Conservation (phyloP, 768 basidiomycete species). For the Zangia roseola region DNA sequence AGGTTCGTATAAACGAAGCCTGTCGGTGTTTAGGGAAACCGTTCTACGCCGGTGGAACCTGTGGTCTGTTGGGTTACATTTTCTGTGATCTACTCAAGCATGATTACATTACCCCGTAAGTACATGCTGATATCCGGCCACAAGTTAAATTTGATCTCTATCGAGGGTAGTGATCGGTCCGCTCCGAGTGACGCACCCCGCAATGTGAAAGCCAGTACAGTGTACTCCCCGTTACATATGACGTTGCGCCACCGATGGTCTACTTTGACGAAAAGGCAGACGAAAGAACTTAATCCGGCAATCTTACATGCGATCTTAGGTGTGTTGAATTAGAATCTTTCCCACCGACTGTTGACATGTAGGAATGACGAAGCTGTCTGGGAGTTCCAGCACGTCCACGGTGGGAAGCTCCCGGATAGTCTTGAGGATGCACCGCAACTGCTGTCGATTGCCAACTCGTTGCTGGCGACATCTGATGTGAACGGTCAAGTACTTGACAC, state of each 20-base stretch:
- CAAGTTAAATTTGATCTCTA: conserved; percentile 9
- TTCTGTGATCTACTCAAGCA: conserved; percentile 91
- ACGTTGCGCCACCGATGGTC: conserved; percentile 73
- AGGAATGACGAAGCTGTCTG: conserved; percentile 58
- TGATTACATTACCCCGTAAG: conserved; percentile 84
- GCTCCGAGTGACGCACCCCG: conserved; percentile 57
- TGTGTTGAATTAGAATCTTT: conserved; percentile 29
- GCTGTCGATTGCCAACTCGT: conserved; percentile 57
- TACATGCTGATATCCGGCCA: conserved; percentile 7
- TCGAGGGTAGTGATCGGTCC: conserved; percentile 55
- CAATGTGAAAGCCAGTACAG: conserved; percentile 55
- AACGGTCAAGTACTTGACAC: conserved; percentile 62
- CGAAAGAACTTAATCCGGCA: conserved; percentile 80
- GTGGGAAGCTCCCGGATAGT: conserved; percentile 56
- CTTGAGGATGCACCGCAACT: conserved; percentile 52
- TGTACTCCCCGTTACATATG: conserved; percentile 60
- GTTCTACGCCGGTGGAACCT: conserved; percentile 91
- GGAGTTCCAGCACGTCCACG: conserved; percentile 70
- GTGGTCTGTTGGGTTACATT: conserved; percentile 89
- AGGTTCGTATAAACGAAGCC: conserved; percentile 80
- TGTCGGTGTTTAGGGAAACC: conserved; percentile 73
- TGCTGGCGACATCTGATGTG: conserved; percentile 63
- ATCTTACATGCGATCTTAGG: conserved; percentile 72
- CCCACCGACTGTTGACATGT: conserved; percentile 13
- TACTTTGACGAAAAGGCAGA: conserved; percentile 66